A percentile compares a stretch with the other conserved stretches of the same genome.
phyloP scores from a whole-genome alignment of 202 grass and related monocot species.

The Panicum hallii region DNA sequence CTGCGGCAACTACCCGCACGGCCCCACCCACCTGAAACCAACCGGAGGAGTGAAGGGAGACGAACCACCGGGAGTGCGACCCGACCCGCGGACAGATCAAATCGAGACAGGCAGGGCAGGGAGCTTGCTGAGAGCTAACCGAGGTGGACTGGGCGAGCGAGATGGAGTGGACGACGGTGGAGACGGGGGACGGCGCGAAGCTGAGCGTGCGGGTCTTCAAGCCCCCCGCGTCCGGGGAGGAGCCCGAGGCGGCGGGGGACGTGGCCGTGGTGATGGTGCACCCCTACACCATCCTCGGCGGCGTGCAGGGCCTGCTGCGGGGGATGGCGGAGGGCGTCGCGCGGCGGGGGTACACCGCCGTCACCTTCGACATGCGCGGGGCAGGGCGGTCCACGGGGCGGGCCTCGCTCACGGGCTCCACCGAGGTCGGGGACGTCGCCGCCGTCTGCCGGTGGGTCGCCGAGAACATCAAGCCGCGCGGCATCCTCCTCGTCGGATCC shows the following conservation, averaged over 20 bases:
- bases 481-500: constrained; percentile 82
- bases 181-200: constrained; percentile 76
- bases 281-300: constrained; percentile 88
- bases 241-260: constrained; percentile 37
- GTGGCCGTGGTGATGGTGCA: constrained; percentile 82
- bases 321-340: constrained; percentile 85
- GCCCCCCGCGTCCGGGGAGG: constrained; percentile 45
- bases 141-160: constrained; percentile 3
- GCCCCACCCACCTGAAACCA: not conserved
- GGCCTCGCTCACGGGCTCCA: constrained; percentile 74
- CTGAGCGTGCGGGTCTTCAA: constrained; percentile 81
- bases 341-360: constrained; percentile 57
- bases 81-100: constrained; percentile 27
- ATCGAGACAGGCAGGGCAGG: constrained; percentile 29
- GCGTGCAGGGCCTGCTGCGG: constrained; percentile 87
- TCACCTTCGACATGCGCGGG: constrained; percentile 98
- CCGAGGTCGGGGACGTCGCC: constrained; percentile 77
- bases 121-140: not conserved
- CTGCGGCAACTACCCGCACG: not conserved
- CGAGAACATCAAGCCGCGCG: constrained; percentile 59
- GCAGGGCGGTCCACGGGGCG: constrained; percentile 78
- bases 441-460: constrained; percentile 86
- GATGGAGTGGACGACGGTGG: constrained; percentile 78
- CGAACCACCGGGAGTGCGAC: not conserved
- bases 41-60: constrained; percentile 26